Percentiles rank a stretch among this genome's conserved stretches.
Evolutionary conservation across 345 rosid species (phyloP).

Genomic region (Eutrema heterophyllum): DNA sequence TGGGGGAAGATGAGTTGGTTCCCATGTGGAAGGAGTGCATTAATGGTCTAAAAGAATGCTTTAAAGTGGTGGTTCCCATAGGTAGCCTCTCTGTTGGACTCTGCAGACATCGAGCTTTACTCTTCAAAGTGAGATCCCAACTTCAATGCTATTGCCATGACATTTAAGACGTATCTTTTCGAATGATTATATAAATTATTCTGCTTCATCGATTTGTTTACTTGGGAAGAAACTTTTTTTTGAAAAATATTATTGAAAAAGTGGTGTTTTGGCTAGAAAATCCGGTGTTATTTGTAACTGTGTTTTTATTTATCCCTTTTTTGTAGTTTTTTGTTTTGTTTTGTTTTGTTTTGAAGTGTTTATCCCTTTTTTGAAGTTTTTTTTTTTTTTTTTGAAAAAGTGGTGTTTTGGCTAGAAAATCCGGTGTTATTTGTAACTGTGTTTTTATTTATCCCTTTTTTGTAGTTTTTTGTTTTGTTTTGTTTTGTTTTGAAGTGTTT

Average conservation of each 20-base stretch:
- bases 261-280: conserved; percentile 5
- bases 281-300: neutral
- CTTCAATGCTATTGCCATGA: conserved; percentile 2
- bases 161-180: neutral
- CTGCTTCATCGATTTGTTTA: neutral
- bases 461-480: neutral
- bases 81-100: conserved; percentile 90
- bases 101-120: conserved; percentile 93
- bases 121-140: conserved; percentile 76
- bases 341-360: neutral
- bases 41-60: conserved; percentile 70
- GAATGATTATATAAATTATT: neutral
- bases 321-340: neutral
- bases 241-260: neutral
- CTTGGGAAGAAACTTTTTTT: neutral
- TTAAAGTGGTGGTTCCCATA: conserved; percentile 84
- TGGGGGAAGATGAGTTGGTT: conserved; percentile 64
- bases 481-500: neutral
- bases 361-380: neutral
- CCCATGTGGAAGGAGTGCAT: conserved; percentile 77
- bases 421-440: neutral
- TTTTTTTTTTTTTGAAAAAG: neutral
- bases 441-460: neutral
- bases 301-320: neutral
- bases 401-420: conserved; percentile 4